Conservation (phyloP, 768 basidiomycete species). For the Lactarius vividus region DNA sequence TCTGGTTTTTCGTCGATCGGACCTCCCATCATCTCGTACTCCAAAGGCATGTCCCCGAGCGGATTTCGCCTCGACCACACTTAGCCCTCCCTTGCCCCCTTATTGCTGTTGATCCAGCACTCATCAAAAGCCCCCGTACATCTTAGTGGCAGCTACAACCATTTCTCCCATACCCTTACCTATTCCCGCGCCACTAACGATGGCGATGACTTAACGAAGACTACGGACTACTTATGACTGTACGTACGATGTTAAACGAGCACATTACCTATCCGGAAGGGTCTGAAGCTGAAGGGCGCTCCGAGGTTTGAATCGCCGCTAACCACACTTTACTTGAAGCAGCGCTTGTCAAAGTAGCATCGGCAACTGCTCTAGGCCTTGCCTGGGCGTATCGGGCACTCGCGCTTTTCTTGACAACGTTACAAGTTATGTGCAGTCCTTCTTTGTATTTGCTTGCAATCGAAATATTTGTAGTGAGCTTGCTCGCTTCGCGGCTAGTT, state of each 20-base stretch:
- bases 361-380: background rate
- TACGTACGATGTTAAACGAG: slow-evolving; percentile 25
- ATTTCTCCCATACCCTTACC: slow-evolving; percentile 22
- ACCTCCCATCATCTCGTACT: slow-evolving; percentile 29
- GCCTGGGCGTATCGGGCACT: background rate
- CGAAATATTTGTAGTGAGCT: slow-evolving; percentile 10
- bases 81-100: slow-evolving; percentile 17
- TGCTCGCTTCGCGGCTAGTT: slow-evolving; percentile 18
- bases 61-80: slow-evolving; percentile 22
- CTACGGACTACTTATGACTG: slow-evolving; percentile 29
- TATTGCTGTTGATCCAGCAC: slow-evolving; percentile 26
- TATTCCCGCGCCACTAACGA: slow-evolving; percentile 20
- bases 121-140: slow-evolving; percentile 14
- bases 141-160: slow-evolving; percentile 22
- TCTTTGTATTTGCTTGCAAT: slow-evolving; percentile 23
- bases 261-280: slow-evolving; percentile 17
- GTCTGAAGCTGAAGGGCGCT: slow-evolving; percentile 5
- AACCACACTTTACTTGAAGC: slow-evolving; percentile 4
- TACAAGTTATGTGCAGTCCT: slow-evolving; percentile 15
- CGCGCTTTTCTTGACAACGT: slow-evolving; percentile 20
- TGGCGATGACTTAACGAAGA: slow-evolving; percentile 28
- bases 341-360: slow-evolving; percentile 10
- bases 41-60: slow-evolving; percentile 26
- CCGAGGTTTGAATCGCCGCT: slow-evolving; percentile 12
- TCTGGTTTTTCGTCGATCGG: slow-evolving; percentile 34